These are phyloP conservation scores for Chaetoscypha palmicola DNA, from an alignment of 2,329 filamentous ascomycete species.

Conservation along the genomic window DNA sequence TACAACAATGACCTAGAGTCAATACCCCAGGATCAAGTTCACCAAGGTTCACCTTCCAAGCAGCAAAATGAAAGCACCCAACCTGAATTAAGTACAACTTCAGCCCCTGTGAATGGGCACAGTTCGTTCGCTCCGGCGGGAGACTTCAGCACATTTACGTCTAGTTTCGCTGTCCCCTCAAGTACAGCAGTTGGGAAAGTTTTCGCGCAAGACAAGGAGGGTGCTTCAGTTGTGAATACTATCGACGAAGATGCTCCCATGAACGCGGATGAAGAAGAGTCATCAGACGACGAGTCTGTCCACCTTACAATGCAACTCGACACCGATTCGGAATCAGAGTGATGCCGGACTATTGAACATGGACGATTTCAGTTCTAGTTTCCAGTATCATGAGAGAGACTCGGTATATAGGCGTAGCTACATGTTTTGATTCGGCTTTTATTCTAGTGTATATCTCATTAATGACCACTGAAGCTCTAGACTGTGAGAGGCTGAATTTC, in stretches of 20 bases:
- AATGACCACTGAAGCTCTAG: no score
- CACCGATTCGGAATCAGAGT: slow-evolving; percentile 22
- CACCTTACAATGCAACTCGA: slow-evolving; percentile 32
- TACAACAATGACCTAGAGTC: slow-evolving; percentile 8
- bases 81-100: neutral
- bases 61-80: neutral
- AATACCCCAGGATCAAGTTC: slow-evolving; percentile 4
- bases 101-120: neutral
- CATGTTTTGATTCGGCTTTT: no score
- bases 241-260: slow-evolving; percentile 10
- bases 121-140: neutral
- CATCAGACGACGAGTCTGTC: slow-evolving; percentile 42
- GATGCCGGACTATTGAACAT: no score
- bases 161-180: neutral
- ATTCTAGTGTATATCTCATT: no score
- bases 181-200: neutral
- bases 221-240: neutral
- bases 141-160: neutral
- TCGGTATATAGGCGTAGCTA: no score
- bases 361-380: no score
- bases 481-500: no score
- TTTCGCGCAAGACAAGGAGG: neutral
- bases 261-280: slow-evolving; percentile 27
- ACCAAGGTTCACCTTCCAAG: slow-evolving; percentile 4
- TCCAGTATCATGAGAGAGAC: no score